Base-by-base conservation (phyloP, 257 asterid genomes). In the Echium plantagineum region DNA sequence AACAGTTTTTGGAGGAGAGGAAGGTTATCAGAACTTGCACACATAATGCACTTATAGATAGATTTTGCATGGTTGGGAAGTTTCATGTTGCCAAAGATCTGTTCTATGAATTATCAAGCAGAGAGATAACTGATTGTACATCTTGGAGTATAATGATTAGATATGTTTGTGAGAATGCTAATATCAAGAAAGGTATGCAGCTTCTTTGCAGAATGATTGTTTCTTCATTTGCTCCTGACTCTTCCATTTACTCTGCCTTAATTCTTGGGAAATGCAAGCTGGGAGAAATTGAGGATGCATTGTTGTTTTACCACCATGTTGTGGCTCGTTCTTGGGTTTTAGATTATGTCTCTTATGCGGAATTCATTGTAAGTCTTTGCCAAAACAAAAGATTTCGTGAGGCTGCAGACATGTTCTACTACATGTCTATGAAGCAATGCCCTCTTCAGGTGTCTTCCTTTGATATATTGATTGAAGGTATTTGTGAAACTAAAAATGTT, bases 121-220 rank as follows among this genome's bases (percentile, higher is more conserved):
- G 74, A 46, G 63, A 72, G 57, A 64, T 69, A 63, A 58, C 63
- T 22, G 90, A 84, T 71, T 66, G 57, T 47, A n/a, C 55, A 62
- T 76, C 97, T 13, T 89, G 95, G 90, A 84, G 83, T 80, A 72
- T 80, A 62, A 51, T 84, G 31, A 82, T 86, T 62, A 57, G 72
- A 57, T 72, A 66, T 78, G 63, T 82, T 35, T 76, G 93, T 64
- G 83, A 77, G 77, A 68, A 72, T 19, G 72, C 61, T 7, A 47
- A 58, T 66, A 66, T 83, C n/a, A 57, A 69, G 59, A 75, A 72
- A 72, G 94, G 90, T 17, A 32, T 67, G 75, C 81, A 81, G 72
- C 81, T 71, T 78, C 69, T 89, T 7, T 69, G 82, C 70, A 79
- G 83, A 80, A 89, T 86, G 97, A 62, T 78, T 15, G 55, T 73